phyloP scores from a whole-genome alignment of 257 asterid genomes.

The Ballota nigra region DNA sequence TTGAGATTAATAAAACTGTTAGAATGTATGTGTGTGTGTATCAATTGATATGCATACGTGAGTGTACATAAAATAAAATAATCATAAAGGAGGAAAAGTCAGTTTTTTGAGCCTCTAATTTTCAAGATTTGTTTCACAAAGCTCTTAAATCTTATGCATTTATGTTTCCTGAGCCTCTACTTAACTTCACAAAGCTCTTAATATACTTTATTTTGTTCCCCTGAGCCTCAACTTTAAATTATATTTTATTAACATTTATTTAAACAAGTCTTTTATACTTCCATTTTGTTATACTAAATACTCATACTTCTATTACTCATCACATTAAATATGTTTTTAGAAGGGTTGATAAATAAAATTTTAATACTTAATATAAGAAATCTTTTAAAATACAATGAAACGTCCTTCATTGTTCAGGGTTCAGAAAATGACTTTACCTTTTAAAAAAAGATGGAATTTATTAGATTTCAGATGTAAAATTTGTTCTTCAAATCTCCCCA shows the following conservation, averaged over 20 bases:
- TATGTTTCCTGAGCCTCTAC: too few relatives aligned
- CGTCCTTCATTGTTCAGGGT: neutral
- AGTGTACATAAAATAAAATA: too few relatives aligned
- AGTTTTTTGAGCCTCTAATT: too few relatives aligned
- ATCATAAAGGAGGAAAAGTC: too few relatives aligned
- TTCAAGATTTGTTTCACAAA: too few relatives aligned
- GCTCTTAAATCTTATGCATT: too few relatives aligned
- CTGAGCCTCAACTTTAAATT: neutral
- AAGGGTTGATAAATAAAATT: neutral
- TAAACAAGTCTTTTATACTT: neutral
- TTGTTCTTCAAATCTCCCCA: neutral
- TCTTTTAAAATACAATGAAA: neutral
- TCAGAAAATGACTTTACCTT: too few relatives aligned
- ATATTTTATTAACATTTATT: too few relatives aligned
- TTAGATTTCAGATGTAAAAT: neutral
- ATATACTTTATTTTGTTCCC: neutral
- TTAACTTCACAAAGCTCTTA: too few relatives aligned
- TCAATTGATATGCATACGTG: too few relatives aligned
- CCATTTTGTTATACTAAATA: neutral
- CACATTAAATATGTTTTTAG: neutral
- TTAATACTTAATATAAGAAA: neutral
- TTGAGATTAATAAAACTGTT: too few relatives aligned
- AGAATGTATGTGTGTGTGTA: too few relatives aligned
- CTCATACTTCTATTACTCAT: neutral
- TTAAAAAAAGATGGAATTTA: neutral